Conservation (phyloP, 768 basidiomycete species). For the Russula sp. region DNA sequence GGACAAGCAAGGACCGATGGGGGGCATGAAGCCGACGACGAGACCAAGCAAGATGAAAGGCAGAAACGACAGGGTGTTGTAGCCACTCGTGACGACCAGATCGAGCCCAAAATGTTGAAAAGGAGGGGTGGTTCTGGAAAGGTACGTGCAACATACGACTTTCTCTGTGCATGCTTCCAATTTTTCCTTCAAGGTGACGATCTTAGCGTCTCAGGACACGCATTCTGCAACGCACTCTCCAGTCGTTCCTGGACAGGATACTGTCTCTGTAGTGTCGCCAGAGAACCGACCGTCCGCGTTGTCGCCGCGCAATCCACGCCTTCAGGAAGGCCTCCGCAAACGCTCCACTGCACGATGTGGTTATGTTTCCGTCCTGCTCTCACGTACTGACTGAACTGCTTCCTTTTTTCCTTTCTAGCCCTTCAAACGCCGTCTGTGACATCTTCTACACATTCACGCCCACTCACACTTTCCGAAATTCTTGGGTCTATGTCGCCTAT, state of each 20-base stretch:
- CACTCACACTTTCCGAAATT: slow-evolving; percentile 33
- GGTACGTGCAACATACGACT: not conserved
- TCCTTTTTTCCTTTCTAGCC: not conserved
- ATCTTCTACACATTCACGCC: not conserved
- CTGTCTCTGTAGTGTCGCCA: not conserved
- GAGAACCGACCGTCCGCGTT: not conserved
- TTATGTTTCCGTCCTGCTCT: not conserved
- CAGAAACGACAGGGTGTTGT: not conserved
- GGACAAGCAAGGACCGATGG: not conserved
- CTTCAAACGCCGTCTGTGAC: not conserved
- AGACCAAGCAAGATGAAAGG: not conserved
- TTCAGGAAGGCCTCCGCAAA: slow-evolving; percentile 6
- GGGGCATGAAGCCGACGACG: not conserved
- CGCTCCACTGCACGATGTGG: slow-evolving; percentile 14
- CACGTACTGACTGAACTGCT: not conserved
- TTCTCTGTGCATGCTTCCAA: not conserved
- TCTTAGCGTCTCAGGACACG: not conserved
- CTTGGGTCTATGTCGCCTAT: slow-evolving; percentile 50
- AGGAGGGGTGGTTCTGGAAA: not conserved
- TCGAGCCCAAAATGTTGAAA: not conserved
- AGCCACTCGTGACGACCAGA: not conserved
- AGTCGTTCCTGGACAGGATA: not conserved
- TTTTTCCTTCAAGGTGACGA: not conserved
- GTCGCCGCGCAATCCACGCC: not conserved
- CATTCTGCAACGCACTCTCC: not conserved